Percentiles rank a stretch among this genome's conserved stretches.
Evolutionary conservation across 2,329 filamentous ascomycete genomes (phyloP).

Genomic region (Hirsutella rhossiliensis): DNA sequence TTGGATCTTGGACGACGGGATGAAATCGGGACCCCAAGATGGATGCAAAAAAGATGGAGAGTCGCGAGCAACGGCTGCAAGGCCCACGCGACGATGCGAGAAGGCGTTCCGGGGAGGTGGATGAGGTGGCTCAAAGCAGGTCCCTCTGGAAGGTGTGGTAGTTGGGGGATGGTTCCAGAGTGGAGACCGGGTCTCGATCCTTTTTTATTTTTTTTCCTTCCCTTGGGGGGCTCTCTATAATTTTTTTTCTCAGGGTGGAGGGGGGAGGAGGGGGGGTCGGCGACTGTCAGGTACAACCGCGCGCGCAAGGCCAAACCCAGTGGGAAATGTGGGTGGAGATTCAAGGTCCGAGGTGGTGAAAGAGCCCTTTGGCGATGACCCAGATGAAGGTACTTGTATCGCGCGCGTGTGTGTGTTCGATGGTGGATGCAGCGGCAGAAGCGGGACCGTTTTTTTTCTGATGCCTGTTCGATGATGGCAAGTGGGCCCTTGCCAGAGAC

Average conservation of each 20-base stretch:
- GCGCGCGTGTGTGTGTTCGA: conserved; percentile 1
- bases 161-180: conserved; percentile 32
- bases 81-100: conserved; percentile 14
- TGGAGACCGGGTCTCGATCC: conserved; percentile 32
- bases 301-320: conserved; percentile 8
- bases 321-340: conserved; percentile 8
- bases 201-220: conserved; percentile 20
- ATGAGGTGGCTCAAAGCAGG: conserved; percentile 25
- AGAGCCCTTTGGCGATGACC: conserved; percentile 1
- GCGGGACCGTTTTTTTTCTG: conserved; percentile 10
- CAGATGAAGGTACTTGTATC: conserved; percentile 2
- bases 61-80: conserved; percentile 6
- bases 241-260: conserved; percentile 7
- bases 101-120: conserved; percentile 21
- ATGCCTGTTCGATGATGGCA: conserved; percentile 11
- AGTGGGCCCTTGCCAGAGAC: conserved; percentile 11
- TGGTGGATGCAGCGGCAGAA: conserved; percentile 6
- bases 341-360: conserved; percentile 1
- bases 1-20: not conserved
- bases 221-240: conserved; percentile 1
- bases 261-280: conserved; percentile 5
- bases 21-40: not conserved
- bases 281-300: conserved; percentile 10
- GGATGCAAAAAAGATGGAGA: conserved; percentile 1
- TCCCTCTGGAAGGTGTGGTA: conserved; percentile 25